Evolutionary conservation across 352 stramenopile species (phyloP).

Genomic region (Phytopythium helicoides): DNA sequence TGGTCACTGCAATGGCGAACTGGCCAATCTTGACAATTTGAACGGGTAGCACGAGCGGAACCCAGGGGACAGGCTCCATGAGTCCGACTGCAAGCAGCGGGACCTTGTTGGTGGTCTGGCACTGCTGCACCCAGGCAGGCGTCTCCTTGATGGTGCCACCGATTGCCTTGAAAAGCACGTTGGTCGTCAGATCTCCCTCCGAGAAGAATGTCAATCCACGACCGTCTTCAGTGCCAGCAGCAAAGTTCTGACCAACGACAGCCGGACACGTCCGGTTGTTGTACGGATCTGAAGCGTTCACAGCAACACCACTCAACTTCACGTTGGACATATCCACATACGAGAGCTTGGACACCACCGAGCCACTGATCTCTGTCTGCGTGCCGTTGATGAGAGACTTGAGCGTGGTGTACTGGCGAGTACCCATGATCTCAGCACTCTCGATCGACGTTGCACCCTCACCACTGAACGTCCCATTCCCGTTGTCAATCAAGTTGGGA

Average conservation of each 20-base stretch:
- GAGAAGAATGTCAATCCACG: constrained; percentile 24
- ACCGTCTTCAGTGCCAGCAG: constrained; percentile 45
- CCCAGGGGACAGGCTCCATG: constrained; percentile 39
- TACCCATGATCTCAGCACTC: no score
- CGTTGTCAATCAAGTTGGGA: no score
- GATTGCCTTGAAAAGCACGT: constrained; percentile 21
- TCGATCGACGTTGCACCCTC: no score
- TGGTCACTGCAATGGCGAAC: constrained; percentile 44
- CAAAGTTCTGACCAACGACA: constrained; percentile 49
- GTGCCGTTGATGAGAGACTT: no score
- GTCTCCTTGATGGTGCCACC: constrained; percentile 23
- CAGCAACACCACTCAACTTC: constrained; percentile 16
- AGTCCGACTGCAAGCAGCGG: constrained; percentile 34
- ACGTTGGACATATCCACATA: constrained; percentile 53
- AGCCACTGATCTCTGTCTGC: no score
- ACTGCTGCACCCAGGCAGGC: constrained; percentile 36
- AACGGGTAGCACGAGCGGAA: constrained; percentile 43
- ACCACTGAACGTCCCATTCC: no score
- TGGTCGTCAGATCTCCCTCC: constrained; percentile 33
- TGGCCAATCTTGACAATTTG: constrained; percentile 55
- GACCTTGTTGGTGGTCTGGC: constrained; percentile 39
- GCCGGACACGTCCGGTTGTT: constrained; percentile 38
- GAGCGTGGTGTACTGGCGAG: no score
- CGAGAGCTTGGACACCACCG: constrained; percentile 26
- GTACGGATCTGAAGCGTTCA: constrained; percentile 22